Evolutionary conservation across 2,329 filamentous ascomycete species (phyloP), one percentile per base, ranked within the genome.

Genomic region (Grosmannia penicillata): DNA sequence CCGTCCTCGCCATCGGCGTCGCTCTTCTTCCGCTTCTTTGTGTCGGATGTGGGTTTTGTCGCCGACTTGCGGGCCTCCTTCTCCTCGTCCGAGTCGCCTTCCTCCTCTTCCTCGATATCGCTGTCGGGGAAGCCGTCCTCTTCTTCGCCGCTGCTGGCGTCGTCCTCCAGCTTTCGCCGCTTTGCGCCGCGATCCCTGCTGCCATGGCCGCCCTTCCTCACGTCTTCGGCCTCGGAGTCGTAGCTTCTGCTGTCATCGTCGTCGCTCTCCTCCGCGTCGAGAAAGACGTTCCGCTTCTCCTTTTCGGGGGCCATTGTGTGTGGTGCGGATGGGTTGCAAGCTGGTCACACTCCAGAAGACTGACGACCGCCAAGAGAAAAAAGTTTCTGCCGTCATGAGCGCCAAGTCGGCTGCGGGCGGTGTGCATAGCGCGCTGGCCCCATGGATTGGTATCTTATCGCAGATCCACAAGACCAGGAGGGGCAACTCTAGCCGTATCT

Each of bases 231-330:
- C 18, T 81, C 79, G 0, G 80, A 85, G 45, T 82, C 65, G 53
- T 82, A 82, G 40, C 69, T 74, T 36, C 63, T 58, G 45, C 60
- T 59, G 27, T 65, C 63, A 33, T 76, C 72, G 26, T 75, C 71
- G 17, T 75, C 70, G 51, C 74, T 78, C 15, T 73, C 66, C 15
- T 61, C 61, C 9, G 60, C 63, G 45, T 78, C 74, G 23, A 87
- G 69, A 49, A 79, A 87, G 37, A 82, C 70, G 55, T 85, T 85
- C 48, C 71, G 70, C 52, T 80, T 84, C 51, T 78, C 71, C 52
- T 80, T 84, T 51, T 78, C 71, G 29, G 72, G 63, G 1, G 76
- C 58, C 80, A 86, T 85, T 34, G 26, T 43, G 37, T 28, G 22
- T 8, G 13, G 22, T 32, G 32, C 28, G 22, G 26, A 13, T 13